Evolutionary conservation across 192 early-diverging fungal species (phyloP).

Genomic region (Thoreauomyces humboldtii): DNA sequence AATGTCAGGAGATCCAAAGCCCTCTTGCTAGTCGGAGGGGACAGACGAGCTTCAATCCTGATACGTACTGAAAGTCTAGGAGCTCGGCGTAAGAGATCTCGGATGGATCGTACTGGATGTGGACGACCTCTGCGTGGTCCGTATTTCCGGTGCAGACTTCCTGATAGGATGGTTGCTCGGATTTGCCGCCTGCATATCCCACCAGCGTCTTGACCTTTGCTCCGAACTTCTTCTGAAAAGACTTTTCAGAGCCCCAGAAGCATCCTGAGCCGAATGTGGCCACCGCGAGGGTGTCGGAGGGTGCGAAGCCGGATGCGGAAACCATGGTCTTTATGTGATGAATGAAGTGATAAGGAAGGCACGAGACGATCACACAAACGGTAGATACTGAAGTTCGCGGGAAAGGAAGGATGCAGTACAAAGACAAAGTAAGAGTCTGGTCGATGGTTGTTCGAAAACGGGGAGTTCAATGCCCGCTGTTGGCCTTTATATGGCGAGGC

Average conservation of each 20-base stretch:
- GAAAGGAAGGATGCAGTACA: too few relatives aligned
- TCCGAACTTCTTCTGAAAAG: constrained; percentile 41
- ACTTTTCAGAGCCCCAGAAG: constrained; percentile 73
- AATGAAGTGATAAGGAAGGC: too few relatives aligned
- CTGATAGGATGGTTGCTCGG: constrained; percentile 25
- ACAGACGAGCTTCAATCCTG: background rate
- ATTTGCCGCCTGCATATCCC: constrained; percentile 65
- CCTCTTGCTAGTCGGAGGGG: background rate
- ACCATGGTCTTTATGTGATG: too few relatives aligned
- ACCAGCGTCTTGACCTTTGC: constrained; percentile 55
- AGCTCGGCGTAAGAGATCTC: constrained; percentile 73
- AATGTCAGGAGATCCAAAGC: background rate
- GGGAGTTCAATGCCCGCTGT: too few relatives aligned
- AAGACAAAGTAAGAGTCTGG: too few relatives aligned
- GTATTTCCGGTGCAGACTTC: constrained; percentile 72
- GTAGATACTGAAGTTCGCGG: too few relatives aligned
- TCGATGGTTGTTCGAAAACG: too few relatives aligned
- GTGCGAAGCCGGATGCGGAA: too few relatives aligned
- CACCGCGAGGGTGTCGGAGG: too few relatives aligned
- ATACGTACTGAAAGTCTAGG: constrained; percentile 75
- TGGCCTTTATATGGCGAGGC: too few relatives aligned
- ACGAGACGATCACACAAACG: too few relatives aligned
- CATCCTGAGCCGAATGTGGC: constrained; percentile 93
- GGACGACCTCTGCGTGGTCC: constrained; percentile 80
- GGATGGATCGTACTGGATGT: constrained; percentile 70